Conservation (phyloP, 805 yeast genomes). For the Kuraishia molischiana region DNA sequence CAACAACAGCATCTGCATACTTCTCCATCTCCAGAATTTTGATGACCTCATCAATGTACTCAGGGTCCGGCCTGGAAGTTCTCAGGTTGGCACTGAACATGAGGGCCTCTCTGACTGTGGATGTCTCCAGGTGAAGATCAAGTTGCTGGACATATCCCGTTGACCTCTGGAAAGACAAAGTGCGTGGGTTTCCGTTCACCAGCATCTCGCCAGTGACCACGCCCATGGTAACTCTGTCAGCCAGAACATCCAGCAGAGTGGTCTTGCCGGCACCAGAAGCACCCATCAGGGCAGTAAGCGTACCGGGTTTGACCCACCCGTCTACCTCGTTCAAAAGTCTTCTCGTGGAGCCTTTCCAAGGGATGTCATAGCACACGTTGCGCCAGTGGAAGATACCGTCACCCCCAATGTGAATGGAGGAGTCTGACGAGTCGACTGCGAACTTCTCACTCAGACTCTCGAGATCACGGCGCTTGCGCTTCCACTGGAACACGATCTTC, state of each 20-base stretch:
- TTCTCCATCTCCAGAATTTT: constrained; percentile 56
- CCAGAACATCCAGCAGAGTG: constrained; percentile 61
- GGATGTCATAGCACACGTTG: constrained; percentile 50
- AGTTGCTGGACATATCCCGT: constrained; percentile 81
- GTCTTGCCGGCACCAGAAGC: constrained; percentile 87
- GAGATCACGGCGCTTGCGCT: constrained; percentile 7
- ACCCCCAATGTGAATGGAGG: constrained; percentile 14
- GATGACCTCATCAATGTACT: constrained; percentile 62
- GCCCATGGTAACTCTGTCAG: constrained; percentile 64
- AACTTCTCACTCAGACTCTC: constrained; percentile 1
- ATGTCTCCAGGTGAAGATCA: constrained; percentile 59
- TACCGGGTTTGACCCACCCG: constrained; percentile 77
- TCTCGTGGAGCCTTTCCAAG: constrained; percentile 37
- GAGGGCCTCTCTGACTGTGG: constrained; percentile 70
- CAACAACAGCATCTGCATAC: constrained; percentile 74
- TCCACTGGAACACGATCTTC: constrained; percentile 36
- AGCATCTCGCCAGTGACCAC: constrained; percentile 62
- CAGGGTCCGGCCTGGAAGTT: constrained; percentile 50
- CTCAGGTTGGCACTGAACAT: constrained; percentile 64
- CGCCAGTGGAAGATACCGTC: constrained; percentile 57
- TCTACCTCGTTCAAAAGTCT: constrained; percentile 37
- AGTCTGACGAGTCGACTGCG: constrained; percentile 6
- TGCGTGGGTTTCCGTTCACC: constrained; percentile 60
- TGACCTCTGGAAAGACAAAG: constrained; percentile 59
- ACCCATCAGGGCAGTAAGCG: constrained; percentile 77